A percentile compares a stretch with the other conserved stretches of the same genome.
These are phyloP conservation scores for Lichenothelia convexa DNA, from an alignment of 495 filamentous ascomycete species.

Conservation along the genomic window DNA sequence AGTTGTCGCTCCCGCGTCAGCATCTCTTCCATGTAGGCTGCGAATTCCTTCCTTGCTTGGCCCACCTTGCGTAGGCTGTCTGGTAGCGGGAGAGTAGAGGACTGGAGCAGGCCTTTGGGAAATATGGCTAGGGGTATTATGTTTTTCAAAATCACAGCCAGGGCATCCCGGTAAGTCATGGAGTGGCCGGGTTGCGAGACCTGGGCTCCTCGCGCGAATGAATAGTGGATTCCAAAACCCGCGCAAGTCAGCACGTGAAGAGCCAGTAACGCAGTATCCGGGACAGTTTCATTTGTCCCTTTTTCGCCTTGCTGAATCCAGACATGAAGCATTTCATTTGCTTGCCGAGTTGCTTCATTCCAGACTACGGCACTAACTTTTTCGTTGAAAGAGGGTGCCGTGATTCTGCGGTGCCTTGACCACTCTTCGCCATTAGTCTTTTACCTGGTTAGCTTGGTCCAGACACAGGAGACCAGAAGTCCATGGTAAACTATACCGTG, in stretches of 20 bases:
- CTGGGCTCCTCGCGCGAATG: conserved; percentile 12
- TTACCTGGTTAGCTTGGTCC: too few relatives aligned
- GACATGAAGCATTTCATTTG: conserved; percentile 29
- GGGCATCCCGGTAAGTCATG: conserved; percentile 39
- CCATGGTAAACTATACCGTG: too few relatives aligned
- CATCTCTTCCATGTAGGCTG: conserved; percentile 14
- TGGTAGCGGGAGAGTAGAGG: conserved; percentile 40
- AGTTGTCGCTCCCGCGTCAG: too few relatives aligned
- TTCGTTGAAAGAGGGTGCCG: conserved; percentile 49
- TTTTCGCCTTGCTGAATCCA: conserved; percentile 33
- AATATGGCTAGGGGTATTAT: conserved; percentile 25
- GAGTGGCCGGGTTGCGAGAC: conserved; percentile 31
- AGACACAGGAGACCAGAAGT: too few relatives aligned
- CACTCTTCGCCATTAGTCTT: too few relatives aligned
- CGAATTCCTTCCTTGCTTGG: conserved; percentile 27
- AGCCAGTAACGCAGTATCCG: conserved; percentile 42
- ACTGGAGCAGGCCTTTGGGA: conserved; percentile 27
- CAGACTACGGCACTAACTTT: conserved; percentile 51
- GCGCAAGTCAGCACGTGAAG: conserved; percentile 51
- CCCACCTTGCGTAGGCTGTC: conserved; percentile 48
- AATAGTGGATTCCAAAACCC: conserved; percentile 34
- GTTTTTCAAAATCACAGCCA: conserved; percentile 23
- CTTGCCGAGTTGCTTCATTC: conserved; percentile 37
- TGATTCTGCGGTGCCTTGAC: conserved; percentile 55
- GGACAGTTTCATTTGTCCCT: conserved; percentile 22